Evolutionary conservation across 805 yeast genomes (phyloP), one percentile per base, ranked within the genome.

Genomic region (Priceomyces carsonii): DNA sequence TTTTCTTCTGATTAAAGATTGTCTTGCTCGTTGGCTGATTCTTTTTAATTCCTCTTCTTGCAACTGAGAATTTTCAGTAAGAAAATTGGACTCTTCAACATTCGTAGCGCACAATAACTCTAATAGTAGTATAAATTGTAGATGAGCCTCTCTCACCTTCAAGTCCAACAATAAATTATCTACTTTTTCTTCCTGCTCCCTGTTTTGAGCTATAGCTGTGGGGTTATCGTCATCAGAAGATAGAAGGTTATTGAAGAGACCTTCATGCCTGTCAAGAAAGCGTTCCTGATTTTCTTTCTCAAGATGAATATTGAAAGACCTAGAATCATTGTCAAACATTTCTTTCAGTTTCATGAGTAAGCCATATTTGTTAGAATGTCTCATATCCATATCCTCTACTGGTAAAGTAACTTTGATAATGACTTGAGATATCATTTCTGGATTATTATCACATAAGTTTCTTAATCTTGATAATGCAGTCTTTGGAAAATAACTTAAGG

Each of bases 101-200:
- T 51, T 53, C 38, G 61, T 50, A 8, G 58, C 31, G 15, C 52
- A 43, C 3, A 78, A 51, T 3, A 75, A 36, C 43, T 79, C 84
- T 26, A 79, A 44, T 2, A 74, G 42, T 1, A 77, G 40, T 2
- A 79, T 44, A 0, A 77, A 58, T 47, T 79, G 84, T 20, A 79
- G 48, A 42, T 77, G 81, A 1, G 80, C 73, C 43, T 79, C 84
- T 22, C 82, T 57, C 2, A 73, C 60, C 42, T 77, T 79, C 39
- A 78, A 57, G 24, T 69, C 65, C 24, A 60, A 51, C 2, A 63
- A 48, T 1, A 72, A 40, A 10, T 56, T 62, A 1, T 47, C 47
- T 1, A 59, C 26, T 6, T 50, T 44, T 17, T 57, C 58, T 6
- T 44, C 48, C 10, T 24, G 37, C 6, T 25, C 33, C 15, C 18